phyloP scores from a whole-genome alignment of 2,329 filamentous ascomycete genomes.

The Alternaria infectoria region DNA sequence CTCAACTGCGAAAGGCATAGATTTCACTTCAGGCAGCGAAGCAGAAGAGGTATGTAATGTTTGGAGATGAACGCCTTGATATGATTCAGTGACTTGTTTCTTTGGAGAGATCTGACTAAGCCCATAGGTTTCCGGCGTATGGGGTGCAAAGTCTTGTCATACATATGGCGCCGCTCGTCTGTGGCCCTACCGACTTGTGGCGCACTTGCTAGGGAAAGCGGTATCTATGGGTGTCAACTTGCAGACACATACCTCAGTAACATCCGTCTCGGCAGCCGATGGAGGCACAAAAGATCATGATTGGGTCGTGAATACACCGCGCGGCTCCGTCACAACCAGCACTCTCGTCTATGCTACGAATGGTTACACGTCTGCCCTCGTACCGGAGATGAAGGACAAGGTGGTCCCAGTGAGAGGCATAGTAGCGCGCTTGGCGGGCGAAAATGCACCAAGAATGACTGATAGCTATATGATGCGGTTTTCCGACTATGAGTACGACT shows the following conservation, averaged over 20 bases:
- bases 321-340: constrained; percentile 8
- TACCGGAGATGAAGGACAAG: constrained; percentile 47
- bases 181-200: constrained; percentile 14
- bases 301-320: constrained; percentile 12
- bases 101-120: background rate
- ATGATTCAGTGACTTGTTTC: background rate
- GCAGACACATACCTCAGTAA: constrained; percentile 17
- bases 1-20: constrained; percentile 11
- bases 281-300: background rate
- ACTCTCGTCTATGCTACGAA: constrained; percentile 29
- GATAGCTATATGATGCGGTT: constrained; percentile 54
- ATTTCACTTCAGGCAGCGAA: constrained; percentile 1
- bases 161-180: constrained; percentile 17
- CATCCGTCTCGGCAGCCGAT: background rate
- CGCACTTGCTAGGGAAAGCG: constrained; percentile 12
- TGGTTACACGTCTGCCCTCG: constrained; percentile 25
- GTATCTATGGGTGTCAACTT: constrained; percentile 14
- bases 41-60: constrained; percentile 14
- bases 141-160: constrained; percentile 15
- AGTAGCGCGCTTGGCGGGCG: constrained; percentile 8
- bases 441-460: constrained; percentile 13
- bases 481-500: constrained; percentile 57
- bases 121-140: constrained; percentile 12
- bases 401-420: constrained; percentile 41
- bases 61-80: background rate